A percentile compares a stretch with the other conserved stretches of the same genome.
These are phyloP conservation scores for Bryum argenteum DNA, from an alignment of 225 moss, liverwort and hornwort species.

Conservation along the genomic window DNA sequence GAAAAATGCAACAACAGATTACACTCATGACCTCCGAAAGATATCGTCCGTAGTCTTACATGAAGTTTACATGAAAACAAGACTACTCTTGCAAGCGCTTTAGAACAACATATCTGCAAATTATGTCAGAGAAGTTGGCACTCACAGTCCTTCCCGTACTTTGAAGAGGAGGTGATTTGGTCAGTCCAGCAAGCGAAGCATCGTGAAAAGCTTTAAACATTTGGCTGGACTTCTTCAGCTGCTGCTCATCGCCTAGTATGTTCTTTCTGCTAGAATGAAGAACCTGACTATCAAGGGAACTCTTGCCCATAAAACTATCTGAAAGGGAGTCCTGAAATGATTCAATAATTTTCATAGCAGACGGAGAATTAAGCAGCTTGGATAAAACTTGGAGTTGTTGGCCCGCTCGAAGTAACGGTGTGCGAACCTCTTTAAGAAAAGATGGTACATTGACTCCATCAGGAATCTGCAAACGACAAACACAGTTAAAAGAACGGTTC, in stretches of 20 bases:
- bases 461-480: constrained; percentile 61
- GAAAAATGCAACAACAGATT: constrained; percentile 6
- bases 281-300: constrained; percentile 38
- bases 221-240: constrained; percentile 55
- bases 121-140: constrained; percentile 22
- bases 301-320: constrained; percentile 33
- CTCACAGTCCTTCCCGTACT: constrained; percentile 34
- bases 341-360: constrained; percentile 67
- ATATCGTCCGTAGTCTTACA: constrained; percentile 9
- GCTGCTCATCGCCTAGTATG: constrained; percentile 48
- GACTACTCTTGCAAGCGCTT: constrained; percentile 1
- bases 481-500: neutral
- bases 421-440: constrained; percentile 84
- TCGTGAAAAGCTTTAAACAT: constrained; percentile 59
- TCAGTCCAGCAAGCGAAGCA: constrained; percentile 54
- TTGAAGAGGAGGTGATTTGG: constrained; percentile 33
- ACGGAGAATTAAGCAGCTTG: constrained; percentile 74
- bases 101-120: constrained; percentile 7
- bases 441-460: constrained; percentile 69
- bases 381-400: constrained; percentile 93
- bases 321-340: constrained; percentile 40
- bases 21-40: neutral
- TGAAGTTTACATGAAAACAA: neutral
- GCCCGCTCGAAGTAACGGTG: constrained; percentile 84
- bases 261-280: constrained; percentile 61